Evolutionary conservation across 1,284 basidiomycete genomes (phyloP).

Genomic region (Microbotryum saponariae): DNA sequence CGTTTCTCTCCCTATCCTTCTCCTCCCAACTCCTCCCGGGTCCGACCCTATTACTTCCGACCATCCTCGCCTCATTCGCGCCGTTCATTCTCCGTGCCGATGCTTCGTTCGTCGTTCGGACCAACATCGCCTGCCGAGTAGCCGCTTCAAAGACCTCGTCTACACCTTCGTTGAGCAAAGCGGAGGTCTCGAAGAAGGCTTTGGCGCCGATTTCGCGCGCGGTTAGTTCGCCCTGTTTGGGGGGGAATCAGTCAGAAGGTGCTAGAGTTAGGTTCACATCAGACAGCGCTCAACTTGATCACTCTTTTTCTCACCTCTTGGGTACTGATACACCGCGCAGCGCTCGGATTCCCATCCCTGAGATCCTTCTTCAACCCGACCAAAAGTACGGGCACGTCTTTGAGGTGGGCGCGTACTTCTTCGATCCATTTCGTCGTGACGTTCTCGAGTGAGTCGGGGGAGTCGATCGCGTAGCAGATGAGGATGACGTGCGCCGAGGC

Average conservation of each 20-base stretch:
- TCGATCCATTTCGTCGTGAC: slow-evolving; percentile 97
- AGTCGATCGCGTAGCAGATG: slow-evolving; percentile 93
- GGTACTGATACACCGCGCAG: slow-evolving; percentile 29
- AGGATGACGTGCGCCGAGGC: slow-evolving; percentile 97
- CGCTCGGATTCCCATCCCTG: slow-evolving; percentile 27
- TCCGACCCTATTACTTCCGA: slow-evolving; percentile 3
- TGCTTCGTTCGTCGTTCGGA: slow-evolving; percentile 47
- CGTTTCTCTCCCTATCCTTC: slow-evolving; percentile 2
- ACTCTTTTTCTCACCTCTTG: slow-evolving; percentile 21
- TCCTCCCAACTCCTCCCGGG: background rate
- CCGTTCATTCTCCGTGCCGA: background rate
- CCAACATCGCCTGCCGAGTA: slow-evolving; percentile 85
- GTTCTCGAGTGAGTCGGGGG: slow-evolving; percentile 93
- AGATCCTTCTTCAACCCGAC: slow-evolving; percentile 43
- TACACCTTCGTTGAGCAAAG: slow-evolving; percentile 82
- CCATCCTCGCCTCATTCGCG: slow-evolving; percentile 1
- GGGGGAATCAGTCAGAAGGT: background rate
- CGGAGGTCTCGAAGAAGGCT: slow-evolving; percentile 87
- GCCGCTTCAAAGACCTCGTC: slow-evolving; percentile 93
- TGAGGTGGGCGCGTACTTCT: slow-evolving; percentile 83
- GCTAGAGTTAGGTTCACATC: background rate
- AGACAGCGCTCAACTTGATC: too few species aligned
- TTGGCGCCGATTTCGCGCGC: slow-evolving; percentile 74
- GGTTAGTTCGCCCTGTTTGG: slow-evolving; percentile 60
- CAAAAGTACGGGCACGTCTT: slow-evolving; percentile 48